These are phyloP conservation scores for Melastoma candidum DNA, from an alignment of 441 rosid genomes.

Conservation along the genomic window DNA sequence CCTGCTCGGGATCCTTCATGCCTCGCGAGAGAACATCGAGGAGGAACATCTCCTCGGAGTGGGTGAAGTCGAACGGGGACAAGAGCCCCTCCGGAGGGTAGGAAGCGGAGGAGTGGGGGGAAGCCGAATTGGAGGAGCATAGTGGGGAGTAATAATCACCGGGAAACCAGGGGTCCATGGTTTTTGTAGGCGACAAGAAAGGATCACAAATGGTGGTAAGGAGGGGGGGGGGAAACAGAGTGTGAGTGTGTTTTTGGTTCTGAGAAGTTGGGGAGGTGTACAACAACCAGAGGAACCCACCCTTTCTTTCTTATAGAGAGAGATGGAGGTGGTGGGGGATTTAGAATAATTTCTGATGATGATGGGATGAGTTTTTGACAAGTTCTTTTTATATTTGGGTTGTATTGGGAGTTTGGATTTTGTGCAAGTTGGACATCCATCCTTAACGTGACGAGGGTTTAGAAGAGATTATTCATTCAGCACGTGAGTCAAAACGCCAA, in stretches of 20 bases:
- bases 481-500: constrained; percentile 29
- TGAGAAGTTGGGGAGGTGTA: too few relatives aligned
- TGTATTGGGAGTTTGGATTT: constrained; percentile 13
- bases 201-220: too few relatives aligned
- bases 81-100: constrained; percentile 23
- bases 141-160: constrained; percentile 18
- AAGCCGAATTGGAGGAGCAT: constrained; percentile 19
- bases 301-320: too few relatives aligned
- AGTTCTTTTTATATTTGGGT: background rate
- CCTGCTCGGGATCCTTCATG: constrained; percentile 28
- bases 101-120: constrained; percentile 5
- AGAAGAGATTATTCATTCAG: background rate
- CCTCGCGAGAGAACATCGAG: constrained; percentile 18
- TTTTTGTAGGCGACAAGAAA: too few relatives aligned
- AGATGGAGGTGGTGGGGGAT: too few relatives aligned
- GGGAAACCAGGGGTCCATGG: too few relatives aligned
- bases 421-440: constrained; percentile 2
- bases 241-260: too few relatives aligned
- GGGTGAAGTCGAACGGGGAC: constrained; percentile 24
- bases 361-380: too few relatives aligned
- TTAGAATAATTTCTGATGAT: too few relatives aligned
- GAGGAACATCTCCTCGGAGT: constrained; percentile 29
- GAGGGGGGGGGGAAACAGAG: too few relatives aligned
- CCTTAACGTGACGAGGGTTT: background rate
- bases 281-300: too few relatives aligned